phyloP scores from a whole-genome alignment of 441 rosid species.

The Eruca vesicaria region DNA sequence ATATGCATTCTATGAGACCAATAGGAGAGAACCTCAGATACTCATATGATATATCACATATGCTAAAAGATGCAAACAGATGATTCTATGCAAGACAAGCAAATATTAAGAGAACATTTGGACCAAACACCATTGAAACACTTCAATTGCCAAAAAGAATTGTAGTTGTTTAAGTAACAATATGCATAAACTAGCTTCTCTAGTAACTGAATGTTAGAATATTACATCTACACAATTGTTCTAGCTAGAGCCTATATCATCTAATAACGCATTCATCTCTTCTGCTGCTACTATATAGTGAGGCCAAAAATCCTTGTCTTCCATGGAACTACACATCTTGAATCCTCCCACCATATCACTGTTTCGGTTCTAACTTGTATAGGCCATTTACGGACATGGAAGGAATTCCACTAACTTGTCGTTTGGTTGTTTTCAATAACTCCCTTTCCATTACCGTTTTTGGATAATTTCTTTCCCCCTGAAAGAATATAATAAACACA shows the following conservation, averaged over 20 bases:
- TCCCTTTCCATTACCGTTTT: constrained; percentile 74
- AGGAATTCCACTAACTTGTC: not conserved
- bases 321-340: not conserved
- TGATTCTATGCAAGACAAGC: not conserved
- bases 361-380: not conserved
- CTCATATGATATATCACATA: not conserved
- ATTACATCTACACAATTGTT: not conserved
- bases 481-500: constrained; percentile 11
- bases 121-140: not conserved
- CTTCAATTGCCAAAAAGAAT: not conserved
- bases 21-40: too few species aligned
- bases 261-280: not conserved
- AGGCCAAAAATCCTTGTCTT: not conserved
- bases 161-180: not conserved
- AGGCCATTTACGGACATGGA: not conserved
- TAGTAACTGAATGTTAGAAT: constrained; percentile 8
- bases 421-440: constrained; percentile 30
- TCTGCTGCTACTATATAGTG: not conserved
- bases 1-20: too few species aligned
- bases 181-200: constrained; percentile 22
- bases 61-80: not conserved
- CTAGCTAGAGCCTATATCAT: not conserved
- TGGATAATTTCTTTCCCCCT: constrained; percentile 72
- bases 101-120: not conserved
- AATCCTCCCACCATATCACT: too few species aligned